Percentiles rank a stretch among this genome's conserved stretches.
Evolutionary conservation across 495 filamentous ascomycete genomes (phyloP).

Genomic region (Aspergillus wentii): DNA sequence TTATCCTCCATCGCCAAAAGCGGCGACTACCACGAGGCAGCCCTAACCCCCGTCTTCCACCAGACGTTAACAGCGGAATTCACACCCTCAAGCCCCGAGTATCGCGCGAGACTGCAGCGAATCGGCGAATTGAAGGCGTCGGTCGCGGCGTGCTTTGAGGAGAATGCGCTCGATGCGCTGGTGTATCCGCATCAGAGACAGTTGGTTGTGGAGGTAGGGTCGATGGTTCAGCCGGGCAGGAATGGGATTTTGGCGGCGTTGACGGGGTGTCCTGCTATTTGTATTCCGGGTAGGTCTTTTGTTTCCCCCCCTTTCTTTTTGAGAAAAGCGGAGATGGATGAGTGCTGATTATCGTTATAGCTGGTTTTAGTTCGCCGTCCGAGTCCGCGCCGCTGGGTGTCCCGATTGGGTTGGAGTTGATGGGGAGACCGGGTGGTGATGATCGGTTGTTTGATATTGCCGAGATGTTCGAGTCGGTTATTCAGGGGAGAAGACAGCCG

Average conservation of each 20-base stretch:
- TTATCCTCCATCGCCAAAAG: constrained; percentile 55
- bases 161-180: constrained; percentile 48
- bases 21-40: constrained; percentile 40
- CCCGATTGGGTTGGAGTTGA: constrained; percentile 61
- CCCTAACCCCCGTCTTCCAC: constrained; percentile 42
- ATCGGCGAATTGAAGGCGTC: constrained; percentile 45
- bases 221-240: constrained; percentile 48
- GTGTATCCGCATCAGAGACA: constrained; percentile 65
- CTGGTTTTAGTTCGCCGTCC: constrained; percentile 39
- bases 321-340: no score
- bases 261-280: constrained; percentile 59
- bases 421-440: constrained; percentile 52
- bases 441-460: constrained; percentile 48
- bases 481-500: constrained; percentile 40
- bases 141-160: constrained; percentile 42
- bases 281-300: constrained; percentile 41
- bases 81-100: constrained; percentile 40
- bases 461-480: constrained; percentile 32
- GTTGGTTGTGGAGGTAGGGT: constrained; percentile 54
- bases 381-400: constrained; percentile 48
- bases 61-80: constrained; percentile 16
- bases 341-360: constrained; percentile 16
- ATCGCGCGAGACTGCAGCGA: constrained; percentile 29
- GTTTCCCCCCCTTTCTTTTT: not conserved
- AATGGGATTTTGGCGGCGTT: constrained; percentile 64